phyloP scores from a whole-genome alignment of 495 filamentous ascomycete species.

The Penicillium paradoxum region DNA sequence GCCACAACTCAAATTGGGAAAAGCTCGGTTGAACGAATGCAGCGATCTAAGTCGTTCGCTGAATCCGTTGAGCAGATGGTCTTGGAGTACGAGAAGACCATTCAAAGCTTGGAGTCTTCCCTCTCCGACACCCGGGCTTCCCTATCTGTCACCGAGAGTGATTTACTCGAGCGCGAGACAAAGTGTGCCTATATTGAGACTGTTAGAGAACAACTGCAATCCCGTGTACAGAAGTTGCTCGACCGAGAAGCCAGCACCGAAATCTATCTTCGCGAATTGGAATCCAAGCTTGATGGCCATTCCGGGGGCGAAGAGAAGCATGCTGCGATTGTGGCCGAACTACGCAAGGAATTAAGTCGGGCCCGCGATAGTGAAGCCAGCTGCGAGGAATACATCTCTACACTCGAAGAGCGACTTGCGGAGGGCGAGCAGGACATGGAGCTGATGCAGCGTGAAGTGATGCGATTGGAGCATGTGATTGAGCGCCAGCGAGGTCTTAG shows the following conservation, averaged over 20 bases:
- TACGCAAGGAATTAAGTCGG: slow-evolving; percentile 88
- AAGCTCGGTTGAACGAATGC: slow-evolving; percentile 80
- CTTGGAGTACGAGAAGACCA: slow-evolving; percentile 97
- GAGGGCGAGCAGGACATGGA: slow-evolving; percentile 96
- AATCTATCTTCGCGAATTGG: slow-evolving; percentile 84
- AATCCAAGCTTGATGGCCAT: slow-evolving; percentile 81
- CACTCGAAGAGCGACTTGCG: slow-evolving; percentile 89
- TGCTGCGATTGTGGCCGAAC: slow-evolving; percentile 71
- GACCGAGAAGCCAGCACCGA: slow-evolving; percentile 89
- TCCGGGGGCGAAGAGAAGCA: slow-evolving; percentile 92
- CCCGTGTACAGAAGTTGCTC: slow-evolving; percentile 79
- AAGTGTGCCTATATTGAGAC: slow-evolving; percentile 90
- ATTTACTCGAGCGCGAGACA: slow-evolving; percentile 85
- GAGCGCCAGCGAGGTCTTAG: slow-evolving; percentile 93
- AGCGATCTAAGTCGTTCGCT: slow-evolving; percentile 90
- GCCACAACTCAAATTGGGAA: slow-evolving; percentile 58
- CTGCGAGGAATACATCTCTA: slow-evolving; percentile 95
- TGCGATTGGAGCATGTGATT: slow-evolving; percentile 88
- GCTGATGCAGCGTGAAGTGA: slow-evolving; percentile 92
- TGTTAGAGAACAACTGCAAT: slow-evolving; percentile 81
- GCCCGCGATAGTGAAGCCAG: slow-evolving; percentile 84
- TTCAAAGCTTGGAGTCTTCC: slow-evolving; percentile 86
- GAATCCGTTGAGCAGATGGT: slow-evolving; percentile 94
- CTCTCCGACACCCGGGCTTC: slow-evolving; percentile 84
- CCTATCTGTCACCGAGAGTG: slow-evolving; percentile 77